Conservation (phyloP, 441 rosid species). For the Euphorbia schlechtendalii region DNA sequence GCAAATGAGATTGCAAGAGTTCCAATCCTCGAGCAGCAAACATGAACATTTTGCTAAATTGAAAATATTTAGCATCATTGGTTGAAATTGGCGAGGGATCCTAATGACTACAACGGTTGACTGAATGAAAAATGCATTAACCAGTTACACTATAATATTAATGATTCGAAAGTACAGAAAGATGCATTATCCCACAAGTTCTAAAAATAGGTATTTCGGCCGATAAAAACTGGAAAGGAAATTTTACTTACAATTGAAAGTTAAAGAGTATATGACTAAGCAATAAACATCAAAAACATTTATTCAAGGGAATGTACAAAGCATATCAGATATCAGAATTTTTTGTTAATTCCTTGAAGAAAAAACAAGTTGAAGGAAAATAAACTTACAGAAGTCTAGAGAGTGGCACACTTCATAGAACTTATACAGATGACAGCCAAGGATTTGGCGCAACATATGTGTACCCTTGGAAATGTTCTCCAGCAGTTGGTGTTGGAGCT, state of each 20-base stretch:
- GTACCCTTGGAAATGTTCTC: conserved; percentile 65
- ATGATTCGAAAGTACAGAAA: neutral
- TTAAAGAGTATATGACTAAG: neutral
- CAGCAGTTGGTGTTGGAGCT: conserved; percentile 62
- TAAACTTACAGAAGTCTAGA: conserved; percentile 19
- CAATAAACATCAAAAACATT: neutral
- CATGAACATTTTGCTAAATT: neutral
- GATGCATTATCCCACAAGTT: neutral
- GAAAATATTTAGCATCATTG: neutral
- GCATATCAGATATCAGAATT: conserved; percentile 2
- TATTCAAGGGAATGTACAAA: conserved; percentile 3
- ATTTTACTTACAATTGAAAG: neutral
- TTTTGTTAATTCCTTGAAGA: neutral
- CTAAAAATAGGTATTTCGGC: neutral
- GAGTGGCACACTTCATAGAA: conserved; percentile 5
- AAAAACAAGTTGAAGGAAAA: neutral
- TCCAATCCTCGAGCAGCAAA: neutral
- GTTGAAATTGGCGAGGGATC: neutral
- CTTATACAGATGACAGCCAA: conserved; percentile 54
- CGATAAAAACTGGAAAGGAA: neutral
- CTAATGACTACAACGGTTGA: neutral
- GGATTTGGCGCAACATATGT: conserved; percentile 63
- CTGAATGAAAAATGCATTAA: neutral
- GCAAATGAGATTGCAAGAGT: neutral
- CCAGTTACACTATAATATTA: neutral